Conservation (phyloP, 1,139 yeast species). For the Pichia sp. region DNA sequence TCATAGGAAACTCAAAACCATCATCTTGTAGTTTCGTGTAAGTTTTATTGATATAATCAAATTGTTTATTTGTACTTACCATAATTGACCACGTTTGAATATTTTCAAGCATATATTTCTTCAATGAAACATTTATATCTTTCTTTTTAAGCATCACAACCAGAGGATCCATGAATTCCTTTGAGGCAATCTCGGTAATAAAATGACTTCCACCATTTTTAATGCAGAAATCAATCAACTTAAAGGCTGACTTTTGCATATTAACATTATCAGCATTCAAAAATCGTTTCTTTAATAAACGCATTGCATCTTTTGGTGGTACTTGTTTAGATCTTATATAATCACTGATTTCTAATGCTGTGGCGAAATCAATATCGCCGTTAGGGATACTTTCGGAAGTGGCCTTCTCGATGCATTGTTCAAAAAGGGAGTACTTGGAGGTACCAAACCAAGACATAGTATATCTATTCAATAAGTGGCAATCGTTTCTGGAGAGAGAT, state of each 20-base stretch:
- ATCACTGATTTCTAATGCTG: slow-evolving; percentile 84
- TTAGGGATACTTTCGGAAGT: slow-evolving; percentile 86
- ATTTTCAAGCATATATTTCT: slow-evolving; percentile 50
- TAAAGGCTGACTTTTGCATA: slow-evolving; percentile 64
- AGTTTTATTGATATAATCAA: slow-evolving; percentile 56
- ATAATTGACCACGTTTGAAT: slow-evolving; percentile 74
- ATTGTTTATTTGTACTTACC: slow-evolving; percentile 62
- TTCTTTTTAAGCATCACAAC: slow-evolving; percentile 34
- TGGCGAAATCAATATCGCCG: slow-evolving; percentile 78
- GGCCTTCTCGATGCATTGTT: slow-evolving; percentile 63
- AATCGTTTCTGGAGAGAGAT: too few species aligned
- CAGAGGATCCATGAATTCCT: slow-evolving; percentile 79
- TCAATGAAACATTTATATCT: slow-evolving; percentile 48
- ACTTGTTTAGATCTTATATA: slow-evolving; percentile 75
- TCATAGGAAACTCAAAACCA: slow-evolving; percentile 65
- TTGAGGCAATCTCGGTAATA: slow-evolving; percentile 66
- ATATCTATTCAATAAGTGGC: not conserved
- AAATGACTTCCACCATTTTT: slow-evolving; percentile 92
- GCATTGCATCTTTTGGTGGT: slow-evolving; percentile 80
- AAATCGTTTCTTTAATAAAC: slow-evolving; percentile 68
- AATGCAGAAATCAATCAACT: slow-evolving; percentile 76
- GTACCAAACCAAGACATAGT: slow-evolving; percentile 57
- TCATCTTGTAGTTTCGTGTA: slow-evolving; percentile 54
- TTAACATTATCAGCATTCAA: slow-evolving; percentile 59
- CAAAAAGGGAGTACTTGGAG: slow-evolving; percentile 41